A percentile compares a stretch with the other conserved stretches of the same genome.
Conservation (phyloP, 2,329 filamentous ascomycete species). For the Beauveria australis region DNA sequence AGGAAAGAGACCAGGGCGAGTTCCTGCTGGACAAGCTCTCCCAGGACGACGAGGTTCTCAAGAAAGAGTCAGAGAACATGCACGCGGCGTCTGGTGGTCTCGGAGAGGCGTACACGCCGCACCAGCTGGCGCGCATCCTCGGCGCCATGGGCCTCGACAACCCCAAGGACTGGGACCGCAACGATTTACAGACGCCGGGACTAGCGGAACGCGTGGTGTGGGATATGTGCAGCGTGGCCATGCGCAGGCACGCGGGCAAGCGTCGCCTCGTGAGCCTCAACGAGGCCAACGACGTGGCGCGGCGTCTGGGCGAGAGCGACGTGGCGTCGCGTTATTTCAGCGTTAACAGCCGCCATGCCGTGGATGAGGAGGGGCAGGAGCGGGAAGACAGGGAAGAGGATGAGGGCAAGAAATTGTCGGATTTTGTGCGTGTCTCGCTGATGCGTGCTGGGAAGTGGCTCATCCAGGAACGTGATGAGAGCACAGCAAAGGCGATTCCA, state of each 20-base stretch:
- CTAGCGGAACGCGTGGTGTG: slow-evolving; percentile 20
- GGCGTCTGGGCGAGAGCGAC: slow-evolving; percentile 44
- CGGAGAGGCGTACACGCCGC: slow-evolving; percentile 20
- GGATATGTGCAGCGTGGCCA: slow-evolving; percentile 26
- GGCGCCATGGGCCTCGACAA: slow-evolving; percentile 19
- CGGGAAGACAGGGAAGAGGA: slow-evolving; percentile 19
- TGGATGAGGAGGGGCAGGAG: slow-evolving; percentile 19
- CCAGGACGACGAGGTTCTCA: not conserved
- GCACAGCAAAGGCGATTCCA: slow-evolving; percentile 9
- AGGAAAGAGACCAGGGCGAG: not conserved
- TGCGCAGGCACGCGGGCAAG: slow-evolving; percentile 26
- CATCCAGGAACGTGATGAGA: slow-evolving; percentile 12
- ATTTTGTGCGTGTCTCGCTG: slow-evolving; percentile 23
- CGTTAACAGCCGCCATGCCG: slow-evolving; percentile 20
- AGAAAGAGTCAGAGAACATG: slow-evolving; percentile 12
- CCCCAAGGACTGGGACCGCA: slow-evolving; percentile 7
- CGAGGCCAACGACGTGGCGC: slow-evolving; percentile 52
- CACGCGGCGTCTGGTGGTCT: slow-evolving; percentile 22
- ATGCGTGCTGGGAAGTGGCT: slow-evolving; percentile 16
- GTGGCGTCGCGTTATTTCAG: slow-evolving; percentile 29
- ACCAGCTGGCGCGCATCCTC: slow-evolving; percentile 20
- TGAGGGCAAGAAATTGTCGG: slow-evolving; percentile 14
- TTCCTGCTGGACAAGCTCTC: slow-evolving; percentile 12
- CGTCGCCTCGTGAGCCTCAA: slow-evolving; percentile 45
- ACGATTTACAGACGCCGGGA: slow-evolving; percentile 4